Percentiles rank a stretch among this genome's conserved stretches.
These are phyloP conservation scores for Candolleomyces aberdarensis DNA, from an alignment of 768 basidiomycete species.

Conservation along the genomic window DNA sequence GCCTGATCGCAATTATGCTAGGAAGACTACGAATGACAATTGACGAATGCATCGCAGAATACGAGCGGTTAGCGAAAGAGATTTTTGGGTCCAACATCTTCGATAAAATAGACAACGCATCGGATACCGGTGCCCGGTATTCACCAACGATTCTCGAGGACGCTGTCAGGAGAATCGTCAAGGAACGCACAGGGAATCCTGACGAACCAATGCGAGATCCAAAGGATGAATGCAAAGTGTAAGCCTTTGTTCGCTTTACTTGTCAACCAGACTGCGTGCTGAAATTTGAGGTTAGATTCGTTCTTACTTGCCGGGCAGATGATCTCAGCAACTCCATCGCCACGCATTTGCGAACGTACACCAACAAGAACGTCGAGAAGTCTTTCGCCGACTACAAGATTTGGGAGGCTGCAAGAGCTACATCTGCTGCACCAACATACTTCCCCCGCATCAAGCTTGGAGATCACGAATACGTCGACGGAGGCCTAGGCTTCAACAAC, in stretches of 20 bases:
- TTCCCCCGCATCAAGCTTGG: conserved; percentile 20
- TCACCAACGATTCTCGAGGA: conserved; percentile 21
- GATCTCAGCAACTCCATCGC: conserved; percentile 23
- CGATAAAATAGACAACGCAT: conserved; percentile 4
- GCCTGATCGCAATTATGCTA: conserved; percentile 35
- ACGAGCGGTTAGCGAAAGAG: conserved; percentile 22
- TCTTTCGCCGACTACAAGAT: conserved; percentile 22
- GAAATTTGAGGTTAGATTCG: neutral
- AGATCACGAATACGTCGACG: conserved; percentile 27
- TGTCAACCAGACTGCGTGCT: neutral
- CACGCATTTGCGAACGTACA: conserved; percentile 19
- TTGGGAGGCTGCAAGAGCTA: conserved; percentile 33
- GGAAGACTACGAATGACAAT: conserved; percentile 34
- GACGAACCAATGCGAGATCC: conserved; percentile 25
- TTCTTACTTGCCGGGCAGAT: conserved; percentile 21
- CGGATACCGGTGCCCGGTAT: conserved; percentile 22
- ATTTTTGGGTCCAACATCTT: conserved; percentile 20
- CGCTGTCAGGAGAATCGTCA: conserved; percentile 23
- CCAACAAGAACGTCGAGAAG: conserved; percentile 22
- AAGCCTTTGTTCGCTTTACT: conserved; percentile 3
- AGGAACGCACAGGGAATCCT: conserved; percentile 13
- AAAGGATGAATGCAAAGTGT: conserved; percentile 29
- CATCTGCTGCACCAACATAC: conserved; percentile 32
- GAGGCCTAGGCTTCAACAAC: conserved; percentile 30
- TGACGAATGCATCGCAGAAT: conserved; percentile 28